Base-by-base conservation (phyloP, 2,329 filamentous ascomycete genomes). In the Metarhizium humberi region DNA sequence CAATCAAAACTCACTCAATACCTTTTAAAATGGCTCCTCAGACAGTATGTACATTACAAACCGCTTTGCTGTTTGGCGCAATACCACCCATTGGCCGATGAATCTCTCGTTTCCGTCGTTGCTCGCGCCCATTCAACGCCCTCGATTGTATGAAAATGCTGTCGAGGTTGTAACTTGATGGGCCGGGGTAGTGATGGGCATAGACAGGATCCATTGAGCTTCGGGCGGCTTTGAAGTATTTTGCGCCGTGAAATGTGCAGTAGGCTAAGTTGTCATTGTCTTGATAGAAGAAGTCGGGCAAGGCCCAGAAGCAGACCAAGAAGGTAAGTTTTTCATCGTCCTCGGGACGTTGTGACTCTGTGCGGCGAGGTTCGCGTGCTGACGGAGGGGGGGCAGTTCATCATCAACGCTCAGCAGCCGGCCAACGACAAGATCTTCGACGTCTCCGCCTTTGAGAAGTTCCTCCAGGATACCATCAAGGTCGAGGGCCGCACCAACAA, bases 351-450 rank as follows among this genome's bases (percentile, higher is more conserved):
- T 25, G 25, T 4, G 25, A 1, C 25, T 25, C 25, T 25, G 25
- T 25, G 25, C 25, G 25, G 25, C 4, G 25, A 25, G 25, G 25
- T 25, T 29, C 18, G n/a, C 18, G 18, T 48, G 25, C 45, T 48
- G 25, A 48, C 45, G 40, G n/a, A 3, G 36, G 18, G 58, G 54
- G 67, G 14, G 6, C 42, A 95, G 92, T 99, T 90, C 87, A 87
- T 95, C 82, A 97, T 99, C 89, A 95, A 99, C 82, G 92, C 92
- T 77, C 92, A 90, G 71, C 92, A 97, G 81, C 94, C 94, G 70
- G 92, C 92, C 68, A 89, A 85, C 81, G 94, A 99, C 85, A 97
- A 97, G 87, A 99, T 99, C 85, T 97, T 99, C 86, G 94, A 99
- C 77, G 86, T 96, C 75, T 86, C 89, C 70, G 92, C 92, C 67